These are phyloP conservation scores for Coleophoma eucalyptorum DNA, from an alignment of 2,329 filamentous ascomycete species.

Conservation along the genomic window DNA sequence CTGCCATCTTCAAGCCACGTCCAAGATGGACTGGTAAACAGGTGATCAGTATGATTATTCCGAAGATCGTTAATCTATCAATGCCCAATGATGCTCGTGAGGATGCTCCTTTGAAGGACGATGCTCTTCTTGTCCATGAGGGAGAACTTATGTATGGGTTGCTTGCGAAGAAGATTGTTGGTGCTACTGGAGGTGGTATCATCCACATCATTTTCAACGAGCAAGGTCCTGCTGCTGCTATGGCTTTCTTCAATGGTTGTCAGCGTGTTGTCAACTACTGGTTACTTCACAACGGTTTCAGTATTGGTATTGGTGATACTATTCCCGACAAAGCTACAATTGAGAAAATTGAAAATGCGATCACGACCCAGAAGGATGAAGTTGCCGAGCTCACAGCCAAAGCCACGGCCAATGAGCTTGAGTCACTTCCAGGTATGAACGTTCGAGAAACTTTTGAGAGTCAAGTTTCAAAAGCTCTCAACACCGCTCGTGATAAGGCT, in stretches of 20 bases:
- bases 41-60: constrained; percentile 89
- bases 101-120: constrained; percentile 65
- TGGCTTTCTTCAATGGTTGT: constrained; percentile 93
- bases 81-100: constrained; percentile 57
- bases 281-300: constrained; percentile 94
- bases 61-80: constrained; percentile 77
- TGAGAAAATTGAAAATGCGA: constrained; percentile 75
- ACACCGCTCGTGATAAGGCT: constrained; percentile 93
- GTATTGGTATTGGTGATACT: constrained; percentile 97
- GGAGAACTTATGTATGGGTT: constrained; percentile 90
- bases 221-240: constrained; percentile 77
- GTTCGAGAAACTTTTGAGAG: constrained; percentile 97
- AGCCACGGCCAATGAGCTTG: constrained; percentile 83
- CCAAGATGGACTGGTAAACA: constrained; percentile 98
- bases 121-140: constrained; percentile 76
- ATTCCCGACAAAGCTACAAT: constrained; percentile 88
- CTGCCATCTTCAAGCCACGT: constrained; percentile 88
- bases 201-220: constrained; percentile 97
- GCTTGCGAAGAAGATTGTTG: constrained; percentile 89
- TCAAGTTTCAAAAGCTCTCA: constrained; percentile 90
- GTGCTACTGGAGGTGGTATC: constrained; percentile 84
- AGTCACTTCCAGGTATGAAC: constrained; percentile 97
- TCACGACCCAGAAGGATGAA: constrained; percentile 76
- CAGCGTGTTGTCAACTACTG: constrained; percentile 97
- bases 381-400: constrained; percentile 71